A percentile compares a stretch with the other conserved stretches of the same genome.
Evolutionary conservation across 331 rosid species (phyloP).

Genomic region (Stylosanthes scabra): DNA sequence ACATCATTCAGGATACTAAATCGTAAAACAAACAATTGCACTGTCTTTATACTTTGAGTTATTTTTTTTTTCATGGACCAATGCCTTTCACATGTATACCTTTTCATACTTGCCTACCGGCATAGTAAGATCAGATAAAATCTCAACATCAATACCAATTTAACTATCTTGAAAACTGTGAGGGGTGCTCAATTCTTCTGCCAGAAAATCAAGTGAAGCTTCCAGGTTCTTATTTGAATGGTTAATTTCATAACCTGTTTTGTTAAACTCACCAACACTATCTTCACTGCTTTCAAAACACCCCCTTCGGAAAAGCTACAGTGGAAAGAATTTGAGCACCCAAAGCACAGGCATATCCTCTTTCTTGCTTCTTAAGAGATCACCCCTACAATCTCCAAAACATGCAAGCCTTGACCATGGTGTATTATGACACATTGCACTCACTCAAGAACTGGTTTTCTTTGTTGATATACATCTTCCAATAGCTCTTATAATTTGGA

Average conservation of each 20-base stretch:
- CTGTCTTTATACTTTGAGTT: conserved; percentile 46
- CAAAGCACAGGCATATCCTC: conserved; percentile 51
- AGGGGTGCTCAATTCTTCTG: conserved; percentile 53
- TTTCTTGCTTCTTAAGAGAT: conserved; percentile 52
- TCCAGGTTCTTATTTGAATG: conserved; percentile 62
- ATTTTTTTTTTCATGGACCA: conserved; percentile 37
- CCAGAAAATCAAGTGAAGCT: conserved; percentile 50
- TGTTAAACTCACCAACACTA: conserved; percentile 52
- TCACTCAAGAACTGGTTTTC: conserved; percentile 88
- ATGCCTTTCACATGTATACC: conserved; percentile 43
- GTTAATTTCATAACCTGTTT: conserved; percentile 53
- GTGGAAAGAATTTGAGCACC: conserved; percentile 53
- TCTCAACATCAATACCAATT: conserved; percentile 42
- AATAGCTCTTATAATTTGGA: conserved; percentile 71
- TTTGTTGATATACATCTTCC: conserved; percentile 84
- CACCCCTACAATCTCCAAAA: conserved; percentile 45
- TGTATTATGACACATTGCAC: conserved; percentile 82
- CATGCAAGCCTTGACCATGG: conserved; percentile 46
- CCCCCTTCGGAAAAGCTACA: conserved; percentile 46
- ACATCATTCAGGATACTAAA: conserved; percentile 56
- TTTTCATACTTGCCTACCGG: conserved; percentile 47
- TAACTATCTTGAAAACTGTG: conserved; percentile 46
- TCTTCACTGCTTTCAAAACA: conserved; percentile 53
- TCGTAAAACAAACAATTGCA: conserved; percentile 55
- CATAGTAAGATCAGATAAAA: conserved; percentile 35